A percentile compares a stretch with the other conserved stretches of the same genome.
Conservation (phyloP, 805 yeast genomes). For the Yarrowia yakushimensis region DNA sequence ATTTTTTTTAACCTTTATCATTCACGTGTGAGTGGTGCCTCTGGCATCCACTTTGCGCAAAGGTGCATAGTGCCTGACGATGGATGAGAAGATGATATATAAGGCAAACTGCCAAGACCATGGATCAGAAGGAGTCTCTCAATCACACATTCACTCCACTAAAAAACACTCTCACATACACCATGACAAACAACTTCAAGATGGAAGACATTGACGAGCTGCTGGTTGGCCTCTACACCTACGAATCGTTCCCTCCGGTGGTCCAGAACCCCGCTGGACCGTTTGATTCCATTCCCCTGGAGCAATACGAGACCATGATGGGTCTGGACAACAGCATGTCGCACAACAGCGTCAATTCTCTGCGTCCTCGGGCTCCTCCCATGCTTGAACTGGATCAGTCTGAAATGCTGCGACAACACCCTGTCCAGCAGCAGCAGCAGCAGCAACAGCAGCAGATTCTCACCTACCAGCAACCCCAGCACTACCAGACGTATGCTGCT, state of each 20-base stretch:
- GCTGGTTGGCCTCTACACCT: slow-evolving; percentile 1
- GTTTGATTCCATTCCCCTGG: slow-evolving; percentile 5
- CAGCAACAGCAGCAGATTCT: neutral
- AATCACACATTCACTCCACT: neutral
- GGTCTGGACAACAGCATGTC: neutral
- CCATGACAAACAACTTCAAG: neutral
- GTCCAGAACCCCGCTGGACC: neutral
- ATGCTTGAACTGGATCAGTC: neutral
- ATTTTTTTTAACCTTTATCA: neutral
- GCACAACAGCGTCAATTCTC: neutral
- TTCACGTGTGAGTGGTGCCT: neutral
- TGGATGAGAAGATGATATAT: neutral
- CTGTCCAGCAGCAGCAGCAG: neutral
- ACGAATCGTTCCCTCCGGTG: neutral
- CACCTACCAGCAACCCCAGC: slow-evolving; percentile 3
- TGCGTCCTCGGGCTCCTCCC: neutral
- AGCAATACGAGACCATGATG: slow-evolving; percentile 1
- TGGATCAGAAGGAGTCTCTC: neutral
- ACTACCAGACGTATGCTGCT: neutral
- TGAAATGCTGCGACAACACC: neutral
- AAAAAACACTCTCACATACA: neutral
- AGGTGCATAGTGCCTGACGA: neutral
- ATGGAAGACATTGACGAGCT: slow-evolving; percentile 15
- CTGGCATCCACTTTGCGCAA: neutral
- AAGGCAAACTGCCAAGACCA: neutral